Base-by-base conservation (phyloP, 108 stramenopile species). In the Schizochytrium sp. region DNA sequence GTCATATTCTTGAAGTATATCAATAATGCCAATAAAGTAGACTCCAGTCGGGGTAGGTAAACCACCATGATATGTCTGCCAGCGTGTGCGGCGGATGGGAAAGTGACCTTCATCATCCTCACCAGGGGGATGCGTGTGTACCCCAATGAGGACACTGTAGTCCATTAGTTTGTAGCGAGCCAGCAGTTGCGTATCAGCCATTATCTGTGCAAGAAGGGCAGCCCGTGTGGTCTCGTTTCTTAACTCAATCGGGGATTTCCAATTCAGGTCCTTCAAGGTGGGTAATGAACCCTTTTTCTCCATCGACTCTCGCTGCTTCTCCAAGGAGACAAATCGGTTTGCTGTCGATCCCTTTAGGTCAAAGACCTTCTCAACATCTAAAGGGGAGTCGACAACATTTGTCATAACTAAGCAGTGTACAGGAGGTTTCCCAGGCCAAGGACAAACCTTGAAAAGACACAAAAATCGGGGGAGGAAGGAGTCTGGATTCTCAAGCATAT, bases 301-400 rank as follows among this genome's bases (percentile, higher is more conserved):
- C 76, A 83, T 49, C 28, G n/a, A 47, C 2, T 83, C 50, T 13
- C 53, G 50, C 76, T 83, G 76, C 28, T 40, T n/a, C 0, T 49
- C 76, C 50, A 55, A 55, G 8, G 76, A 55, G 17, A 83, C 76
- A 50, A 83, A 83, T 47, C 76, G 76, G 28, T 83, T 83, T 40
- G 76, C 76, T 53, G 76, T 83, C 10, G 50, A 55, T 10, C 76
- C 76, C 53, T 83, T 83, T 47, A 83, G 76, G 47, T 83, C 76
- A 53, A 55, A 83, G n/a, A 83, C 76, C 50, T 49, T 83, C 50
- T 83, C 40, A 10, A 83, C 76, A 17, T 83, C 50, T 10, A 83
- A 53, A 10, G 47, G 40, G 2, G 76, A 55, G 76, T 83, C 76
- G 76, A 83, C 38, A 47, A 55, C 76, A 42, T 83, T 83, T 47